phyloP scores from a whole-genome alignment of 108 stramenopile genomes.

The Pseudonitzschia delicatissima region DNA sequence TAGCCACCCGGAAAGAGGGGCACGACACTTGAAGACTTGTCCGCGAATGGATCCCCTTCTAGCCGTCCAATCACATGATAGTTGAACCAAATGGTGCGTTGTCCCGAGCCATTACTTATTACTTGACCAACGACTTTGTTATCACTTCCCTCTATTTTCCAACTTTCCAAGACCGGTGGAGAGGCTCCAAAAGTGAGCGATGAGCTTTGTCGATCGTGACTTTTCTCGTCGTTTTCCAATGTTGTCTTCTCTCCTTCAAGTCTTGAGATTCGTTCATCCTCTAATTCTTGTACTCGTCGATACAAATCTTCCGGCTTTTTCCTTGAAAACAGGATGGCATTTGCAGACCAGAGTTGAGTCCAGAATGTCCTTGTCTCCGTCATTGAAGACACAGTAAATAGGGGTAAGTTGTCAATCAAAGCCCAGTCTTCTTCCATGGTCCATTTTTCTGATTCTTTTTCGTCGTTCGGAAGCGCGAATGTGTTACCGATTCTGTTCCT shows the following conservation, averaged over 20 bases:
- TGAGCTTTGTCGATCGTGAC: background rate
- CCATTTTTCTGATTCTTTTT: background rate
- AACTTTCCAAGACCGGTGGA: conserved; percentile 19
- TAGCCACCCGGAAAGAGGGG: conserved; percentile 20
- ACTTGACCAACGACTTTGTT: conserved; percentile 2
- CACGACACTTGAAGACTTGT: conserved; percentile 1
- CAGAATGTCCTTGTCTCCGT: conserved; percentile 22
- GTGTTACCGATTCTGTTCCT: background rate
- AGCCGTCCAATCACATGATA: conserved; percentile 21
- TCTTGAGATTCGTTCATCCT: background rate
- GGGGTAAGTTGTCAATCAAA: conserved; percentile 20
- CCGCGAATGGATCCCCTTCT: conserved; percentile 5
- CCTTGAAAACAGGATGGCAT: conserved; percentile 5
- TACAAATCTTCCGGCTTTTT: conserved; percentile 2
- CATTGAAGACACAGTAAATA: conserved; percentile 17
- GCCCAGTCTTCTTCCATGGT: conserved; percentile 34
- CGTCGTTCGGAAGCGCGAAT: background rate
- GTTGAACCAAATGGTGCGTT: conserved; percentile 19
- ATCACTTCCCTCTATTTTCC: background rate
- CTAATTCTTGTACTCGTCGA: conserved; percentile 6
- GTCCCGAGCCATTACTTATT: conserved; percentile 3
- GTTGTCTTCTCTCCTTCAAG: background rate
- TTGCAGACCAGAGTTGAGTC: conserved; percentile 17
- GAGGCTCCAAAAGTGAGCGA: conserved; percentile 17
- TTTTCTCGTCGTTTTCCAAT: background rate